A percentile compares a stretch with the other conserved stretches of the same genome.
These are phyloP conservation scores for Podila epigama DNA, from an alignment of 192 early-diverging fungal species.

Conservation along the genomic window DNA sequence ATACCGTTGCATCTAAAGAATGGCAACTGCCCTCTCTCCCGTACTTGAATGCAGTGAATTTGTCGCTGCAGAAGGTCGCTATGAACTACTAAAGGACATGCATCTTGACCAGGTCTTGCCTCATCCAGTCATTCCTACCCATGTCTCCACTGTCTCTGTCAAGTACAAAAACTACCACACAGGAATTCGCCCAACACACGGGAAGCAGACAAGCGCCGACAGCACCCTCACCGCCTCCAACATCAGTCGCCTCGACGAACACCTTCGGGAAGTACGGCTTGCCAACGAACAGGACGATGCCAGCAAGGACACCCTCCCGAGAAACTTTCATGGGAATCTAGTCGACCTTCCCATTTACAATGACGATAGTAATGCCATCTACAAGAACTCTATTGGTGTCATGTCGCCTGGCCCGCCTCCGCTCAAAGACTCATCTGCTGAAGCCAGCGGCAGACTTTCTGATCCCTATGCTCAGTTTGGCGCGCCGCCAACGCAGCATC, in stretches of 20 bases:
- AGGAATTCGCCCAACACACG: constrained; percentile 5
- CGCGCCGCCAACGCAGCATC: constrained; percentile 23
- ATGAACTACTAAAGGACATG: constrained; percentile 57
- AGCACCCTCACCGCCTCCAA: constrained; percentile 32
- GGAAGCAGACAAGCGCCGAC: constrained; percentile 31
- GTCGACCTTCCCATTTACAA: constrained; percentile 22
- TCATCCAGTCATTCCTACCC: constrained; percentile 56
- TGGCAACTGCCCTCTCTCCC: constrained; percentile 44
- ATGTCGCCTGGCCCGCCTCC: constrained; percentile 33
- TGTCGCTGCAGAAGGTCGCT: constrained; percentile 59
- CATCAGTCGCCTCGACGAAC: constrained; percentile 39
- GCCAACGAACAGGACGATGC: constrained; percentile 15
- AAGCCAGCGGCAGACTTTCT: constrained; percentile 5
- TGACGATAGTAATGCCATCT: constrained; percentile 11
- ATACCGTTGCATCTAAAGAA: constrained; percentile 14
- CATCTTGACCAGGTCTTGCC: constrained; percentile 54
- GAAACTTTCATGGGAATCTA: constrained; percentile 43
- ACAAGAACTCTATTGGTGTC: constrained; percentile 15
- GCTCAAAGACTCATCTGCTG: constrained; percentile 27
- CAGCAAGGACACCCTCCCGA: background rate
- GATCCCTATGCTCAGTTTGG: constrained; percentile 40
- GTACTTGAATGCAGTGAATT: constrained; percentile 58
- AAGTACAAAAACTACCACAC: constrained; percentile 63
- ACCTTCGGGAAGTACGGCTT: constrained; percentile 39
- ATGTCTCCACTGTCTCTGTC: constrained; percentile 58